Evolutionary conservation across 2,329 filamentous ascomycete species (phyloP).

Genomic region (Monilinia polystroma): DNA sequence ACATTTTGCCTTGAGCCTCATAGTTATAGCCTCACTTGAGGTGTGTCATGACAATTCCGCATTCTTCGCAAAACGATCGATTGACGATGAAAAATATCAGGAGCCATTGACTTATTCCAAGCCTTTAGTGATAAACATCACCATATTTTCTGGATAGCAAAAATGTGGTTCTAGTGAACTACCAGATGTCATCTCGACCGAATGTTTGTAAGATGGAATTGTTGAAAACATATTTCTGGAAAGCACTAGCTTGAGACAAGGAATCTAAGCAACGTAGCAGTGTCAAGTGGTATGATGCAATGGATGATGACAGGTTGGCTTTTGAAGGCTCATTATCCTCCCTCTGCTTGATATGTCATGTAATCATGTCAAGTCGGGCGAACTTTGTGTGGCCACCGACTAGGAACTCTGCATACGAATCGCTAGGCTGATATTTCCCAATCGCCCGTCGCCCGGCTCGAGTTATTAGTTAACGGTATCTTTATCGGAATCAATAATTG

Average conservation of each 20-base stretch:
- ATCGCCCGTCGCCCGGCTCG: no score
- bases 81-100: not conserved
- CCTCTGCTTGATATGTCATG: no score
- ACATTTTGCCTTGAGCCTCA: not conserved
- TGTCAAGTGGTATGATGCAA: not conserved
- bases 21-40: constrained; percentile 1
- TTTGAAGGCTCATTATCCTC: no score
- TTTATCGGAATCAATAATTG: no score
- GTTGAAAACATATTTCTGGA: not conserved
- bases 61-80: not conserved
- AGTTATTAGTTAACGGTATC: no score
- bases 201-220: not conserved
- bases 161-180: not conserved
- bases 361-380: no score
- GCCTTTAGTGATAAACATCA: not conserved
- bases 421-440: not conserved
- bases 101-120: not conserved
- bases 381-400: no score
- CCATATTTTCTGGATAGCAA: not conserved
- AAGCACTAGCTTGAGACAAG: constrained; percentile 1
- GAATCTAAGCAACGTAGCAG: not conserved
- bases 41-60: not conserved
- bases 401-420: no score
- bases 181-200: not conserved
- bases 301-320: not conserved